Base-by-base conservation (phyloP, 2,329 filamentous ascomycete species). In the Blastomyces parvus region DNA sequence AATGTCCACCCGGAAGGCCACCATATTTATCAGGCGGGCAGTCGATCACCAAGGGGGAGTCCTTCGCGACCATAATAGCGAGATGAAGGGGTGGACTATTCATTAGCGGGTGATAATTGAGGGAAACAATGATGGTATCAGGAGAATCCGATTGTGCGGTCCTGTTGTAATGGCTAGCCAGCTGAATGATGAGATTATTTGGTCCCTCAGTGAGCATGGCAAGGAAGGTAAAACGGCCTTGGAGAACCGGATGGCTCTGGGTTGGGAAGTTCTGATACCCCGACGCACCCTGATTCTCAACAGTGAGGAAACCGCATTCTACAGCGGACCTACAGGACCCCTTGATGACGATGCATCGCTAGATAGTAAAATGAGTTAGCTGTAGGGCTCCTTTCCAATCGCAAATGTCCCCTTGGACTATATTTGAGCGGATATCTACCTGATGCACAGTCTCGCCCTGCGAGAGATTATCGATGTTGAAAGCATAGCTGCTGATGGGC, bases 11-110 rank as follows among this genome's bases (percentile, higher is more conserved):
- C 2, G 68, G 67, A n/a, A 68, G 66, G n/a, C 50, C 60, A 0
- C 67, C 64, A 9, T 60, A 62, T 42, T 67, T 69, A 42, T 63
- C 52, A 2, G 65, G 65, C 4, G 68, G 68, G 46, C 68, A 69
- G 33, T 69, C 68, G 13, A 67, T 69, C 5, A 68, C 48, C 19
- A 68, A 59, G 17, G 68, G 65, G 3, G 68, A 69, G 52, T 69
- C 68, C 30, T 67, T 68, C 5, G 64, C 68, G 9, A 69, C 62
- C 25, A 69, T 62, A 7, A 69, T 65, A 0, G 68, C 68, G 6
- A 69, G 63, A 55, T 69, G 68, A n/a, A 69, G 65, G 14, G 68
- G 68, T 2, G 68, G 68, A 13, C 66, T 60, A 52, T 68, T 66
- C 1, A 66, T 25, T 1, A 69, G 60, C 13, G 67, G 67, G 22